phyloP scores from a whole-genome alignment of 164 flowering plant genomes.

The Dillenia turbinata region DNA sequence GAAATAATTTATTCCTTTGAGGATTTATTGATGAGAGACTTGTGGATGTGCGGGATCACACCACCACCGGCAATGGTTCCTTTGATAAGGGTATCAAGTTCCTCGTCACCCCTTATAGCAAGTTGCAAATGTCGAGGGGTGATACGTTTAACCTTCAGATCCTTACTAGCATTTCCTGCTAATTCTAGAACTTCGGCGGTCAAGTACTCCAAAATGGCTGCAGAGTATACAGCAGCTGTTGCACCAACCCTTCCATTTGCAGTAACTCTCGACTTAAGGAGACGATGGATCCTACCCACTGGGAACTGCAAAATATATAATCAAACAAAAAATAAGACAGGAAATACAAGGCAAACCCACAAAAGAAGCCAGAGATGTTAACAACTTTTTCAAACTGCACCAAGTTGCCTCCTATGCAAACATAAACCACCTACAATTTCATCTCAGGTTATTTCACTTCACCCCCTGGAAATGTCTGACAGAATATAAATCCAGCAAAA shows the following conservation, averaged over 20 bases:
- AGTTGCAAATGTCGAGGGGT: constrained; percentile 7
- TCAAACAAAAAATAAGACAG: background rate
- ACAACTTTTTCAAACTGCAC: no score
- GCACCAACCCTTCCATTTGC: constrained; percentile 7
- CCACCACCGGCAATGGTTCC: constrained; percentile 9
- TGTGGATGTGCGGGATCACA: constrained; percentile 7
- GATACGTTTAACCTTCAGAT: constrained; percentile 6
- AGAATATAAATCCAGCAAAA: no score
- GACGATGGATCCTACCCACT: constrained; percentile 1
- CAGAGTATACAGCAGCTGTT: constrained; percentile 7
- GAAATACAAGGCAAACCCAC: background rate
- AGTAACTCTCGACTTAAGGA: background rate
- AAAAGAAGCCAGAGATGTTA: no score
- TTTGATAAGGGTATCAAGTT: constrained; percentile 5
- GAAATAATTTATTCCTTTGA: background rate
- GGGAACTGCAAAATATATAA: background rate
- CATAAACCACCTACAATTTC: no score
- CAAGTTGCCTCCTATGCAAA: no score
- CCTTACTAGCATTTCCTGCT: constrained; percentile 8
- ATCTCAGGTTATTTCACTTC: no score
- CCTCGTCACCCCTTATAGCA: constrained; percentile 6
- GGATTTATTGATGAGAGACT: constrained; percentile 7
- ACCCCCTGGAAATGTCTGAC: no score
- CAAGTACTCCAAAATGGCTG: constrained; percentile 6
- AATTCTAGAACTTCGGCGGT: constrained; percentile 5